Evolutionary conservation across 2,329 filamentous ascomycete species (phyloP).

Genomic region (Phoma sp.): DNA sequence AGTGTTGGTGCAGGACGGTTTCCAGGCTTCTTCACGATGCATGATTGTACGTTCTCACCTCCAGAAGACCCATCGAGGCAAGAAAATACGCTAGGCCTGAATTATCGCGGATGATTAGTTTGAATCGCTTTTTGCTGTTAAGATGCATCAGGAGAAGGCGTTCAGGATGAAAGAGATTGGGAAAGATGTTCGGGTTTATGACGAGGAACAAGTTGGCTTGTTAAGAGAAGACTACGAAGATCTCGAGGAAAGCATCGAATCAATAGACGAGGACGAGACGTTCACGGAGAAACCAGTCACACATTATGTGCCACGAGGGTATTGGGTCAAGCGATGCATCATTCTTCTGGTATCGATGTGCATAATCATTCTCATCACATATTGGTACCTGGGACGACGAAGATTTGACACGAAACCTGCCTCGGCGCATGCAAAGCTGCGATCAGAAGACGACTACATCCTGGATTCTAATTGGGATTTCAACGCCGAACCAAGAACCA

Average conservation of each 20-base stretch:
- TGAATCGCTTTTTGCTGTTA: not conserved
- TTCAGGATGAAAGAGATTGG: constrained; percentile 11
- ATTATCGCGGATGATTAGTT: not conserved
- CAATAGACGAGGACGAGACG: not conserved
- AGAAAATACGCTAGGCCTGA: not conserved
- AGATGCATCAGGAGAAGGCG: constrained; percentile 1
- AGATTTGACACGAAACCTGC: not conserved
- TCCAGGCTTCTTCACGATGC: not conserved
- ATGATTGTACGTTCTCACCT: not conserved
- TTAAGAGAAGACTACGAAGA: constrained; percentile 20
- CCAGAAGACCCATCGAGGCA: too few relatives aligned
- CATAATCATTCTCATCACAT: not conserved
- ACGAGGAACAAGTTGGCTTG: constrained; percentile 34
- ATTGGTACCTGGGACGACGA: not conserved
- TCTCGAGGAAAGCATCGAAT: constrained; percentile 3
- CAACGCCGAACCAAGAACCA: constrained; percentile 56
- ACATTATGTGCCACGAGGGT: not conserved
- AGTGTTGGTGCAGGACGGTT: not conserved
- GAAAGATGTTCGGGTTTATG: not conserved
- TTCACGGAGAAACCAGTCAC: not conserved
- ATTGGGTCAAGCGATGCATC: not conserved
- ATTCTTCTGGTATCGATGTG: not conserved
- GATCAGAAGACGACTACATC: constrained; percentile 53
- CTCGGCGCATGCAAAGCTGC: constrained; percentile 17
- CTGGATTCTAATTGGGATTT: constrained; percentile 66